phyloP scores from a whole-genome alignment of 2,329 filamentous ascomycete genomes.

The Aspergillus spinulosporus region DNA sequence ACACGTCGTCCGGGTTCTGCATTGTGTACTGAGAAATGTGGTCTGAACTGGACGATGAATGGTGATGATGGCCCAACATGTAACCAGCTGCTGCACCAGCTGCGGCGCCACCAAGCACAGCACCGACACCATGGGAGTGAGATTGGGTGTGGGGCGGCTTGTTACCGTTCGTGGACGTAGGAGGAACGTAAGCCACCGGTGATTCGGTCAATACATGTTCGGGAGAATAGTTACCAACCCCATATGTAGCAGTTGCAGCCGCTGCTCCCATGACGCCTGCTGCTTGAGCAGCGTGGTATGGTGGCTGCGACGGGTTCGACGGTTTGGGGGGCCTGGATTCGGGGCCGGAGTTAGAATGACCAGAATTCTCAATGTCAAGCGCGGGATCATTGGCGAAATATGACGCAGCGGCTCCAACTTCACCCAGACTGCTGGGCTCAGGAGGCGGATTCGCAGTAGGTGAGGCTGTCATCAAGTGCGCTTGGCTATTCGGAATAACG shows the following conservation, averaged over 20 bases:
- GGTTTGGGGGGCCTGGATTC: constrained; percentile 29
- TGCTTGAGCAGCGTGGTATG: constrained; percentile 32
- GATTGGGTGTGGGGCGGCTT: constrained; percentile 34
- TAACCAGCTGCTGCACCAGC: constrained; percentile 46
- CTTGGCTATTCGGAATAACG: constrained; percentile 56
- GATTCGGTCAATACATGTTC: constrained; percentile 25
- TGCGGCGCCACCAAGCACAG: constrained; percentile 41
- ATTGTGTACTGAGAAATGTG: constrained; percentile 34
- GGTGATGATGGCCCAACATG: constrained; percentile 36
- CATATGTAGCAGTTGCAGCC: constrained; percentile 42
- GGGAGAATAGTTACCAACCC: constrained; percentile 39
- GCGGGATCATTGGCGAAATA: constrained; percentile 46
- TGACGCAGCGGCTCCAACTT: constrained; percentile 54
- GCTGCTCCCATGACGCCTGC: constrained; percentile 34
- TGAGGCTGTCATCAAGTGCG: constrained; percentile 58
- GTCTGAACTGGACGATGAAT: constrained; percentile 29
- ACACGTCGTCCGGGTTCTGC: constrained; percentile 31
- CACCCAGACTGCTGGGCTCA: constrained; percentile 57
- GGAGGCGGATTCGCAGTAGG: constrained; percentile 53
- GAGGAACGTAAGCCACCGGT: constrained; percentile 25
- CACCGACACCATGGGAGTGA: constrained; percentile 33
- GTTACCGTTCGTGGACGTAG: constrained; percentile 16
- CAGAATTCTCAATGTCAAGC: constrained; percentile 19
- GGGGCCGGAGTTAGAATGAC: constrained; percentile 20
- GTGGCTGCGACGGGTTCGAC: constrained; percentile 29